Evolutionary conservation across 2,329 filamentous ascomycete genomes (phyloP), one percentile per base, ranked within the genome.

Genomic region (Acarospora socialis): DNA sequence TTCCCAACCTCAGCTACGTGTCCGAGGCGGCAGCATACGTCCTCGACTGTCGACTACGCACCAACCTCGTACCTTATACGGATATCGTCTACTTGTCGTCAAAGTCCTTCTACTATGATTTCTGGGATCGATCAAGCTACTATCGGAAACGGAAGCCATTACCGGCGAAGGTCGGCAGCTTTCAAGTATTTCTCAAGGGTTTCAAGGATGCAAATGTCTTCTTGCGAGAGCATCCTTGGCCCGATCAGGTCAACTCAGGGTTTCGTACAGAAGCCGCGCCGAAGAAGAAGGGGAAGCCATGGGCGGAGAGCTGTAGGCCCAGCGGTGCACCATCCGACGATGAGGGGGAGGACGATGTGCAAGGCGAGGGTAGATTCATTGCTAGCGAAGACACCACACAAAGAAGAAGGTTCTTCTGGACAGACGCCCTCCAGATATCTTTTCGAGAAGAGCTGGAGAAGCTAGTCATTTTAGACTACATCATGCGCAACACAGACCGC

Each of bases 151-250:
- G 80, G 56, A 93, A 83, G 56, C 66, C 79, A 2, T 66, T 95
- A 2, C 90, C 90, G 0, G 69, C 82, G 24, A 98, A 98, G 54
- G 76, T 81, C 7, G 90, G 90, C 20, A 95, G 87, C 54, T 95
- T 98, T 50, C 90, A 98, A 51, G 83, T 95, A 19, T 98, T 98
- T 52, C 63, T 98, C 30, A 92, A 92, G 51, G 90, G 90, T 5
- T 98, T 81, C 61, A 92, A 94, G 52, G 90, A 98, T 52, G 90
- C 90, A 34, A 98, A 92, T 45, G 70, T 94, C 30, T 98, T 98
- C 52, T 62, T 98, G 20, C 77, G 86, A 39, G 86, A 98, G 51
- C 74, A 98, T 49, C 90, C 92, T 0, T 98, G 90, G 90, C 90
- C 90, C 4, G 90, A 98, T 50, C 83, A 93, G 53, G 77, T 81